A percentile compares a stretch with the other conserved stretches of the same genome.
Evolutionary conservation across 1,284 basidiomycete species (phyloP).

Genomic region (Hymenochaete sp.): DNA sequence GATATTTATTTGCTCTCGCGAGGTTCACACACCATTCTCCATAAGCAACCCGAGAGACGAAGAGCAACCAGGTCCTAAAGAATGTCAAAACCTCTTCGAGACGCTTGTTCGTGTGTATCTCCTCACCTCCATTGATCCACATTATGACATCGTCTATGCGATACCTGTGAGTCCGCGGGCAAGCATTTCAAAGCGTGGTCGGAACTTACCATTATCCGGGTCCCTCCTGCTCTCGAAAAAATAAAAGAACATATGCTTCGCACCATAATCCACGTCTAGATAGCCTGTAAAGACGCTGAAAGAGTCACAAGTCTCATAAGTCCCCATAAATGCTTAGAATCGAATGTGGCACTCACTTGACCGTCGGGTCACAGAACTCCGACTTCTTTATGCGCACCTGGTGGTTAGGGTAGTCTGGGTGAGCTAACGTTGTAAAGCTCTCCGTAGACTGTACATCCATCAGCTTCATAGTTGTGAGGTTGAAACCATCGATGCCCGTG

Average conservation of each 20-base stretch:
- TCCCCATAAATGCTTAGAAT: background rate
- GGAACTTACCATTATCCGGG: conserved; percentile 39
- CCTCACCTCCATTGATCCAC: conserved; percentile 61
- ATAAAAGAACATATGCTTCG: conserved; percentile 73
- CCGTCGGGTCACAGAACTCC: conserved; percentile 54
- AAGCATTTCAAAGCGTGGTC: background rate
- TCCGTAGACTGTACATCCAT: conserved; percentile 30
- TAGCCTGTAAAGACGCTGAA: conserved; percentile 52
- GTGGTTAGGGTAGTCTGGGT: conserved; percentile 42
- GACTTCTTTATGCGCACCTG: conserved; percentile 53
- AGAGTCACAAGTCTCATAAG: background rate
- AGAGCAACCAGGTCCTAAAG: conserved; percentile 52
- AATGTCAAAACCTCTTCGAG: conserved; percentile 8
- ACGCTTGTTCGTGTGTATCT: conserved; percentile 1
- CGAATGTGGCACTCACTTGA: conserved; percentile 32
- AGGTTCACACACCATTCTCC: conserved; percentile 46
- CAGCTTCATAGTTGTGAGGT: conserved; percentile 18
- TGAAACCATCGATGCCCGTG: no score
- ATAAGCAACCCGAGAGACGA: conserved; percentile 61
- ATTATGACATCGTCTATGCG: conserved; percentile 56
- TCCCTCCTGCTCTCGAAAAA: conserved; percentile 73
- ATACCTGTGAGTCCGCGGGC: background rate
- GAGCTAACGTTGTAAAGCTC: conserved; percentile 36
- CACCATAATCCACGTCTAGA: conserved; percentile 49
- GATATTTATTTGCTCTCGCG: background rate